Conservation (phyloP, 768 basidiomycete species). For the Tulasnella calospora region DNA sequence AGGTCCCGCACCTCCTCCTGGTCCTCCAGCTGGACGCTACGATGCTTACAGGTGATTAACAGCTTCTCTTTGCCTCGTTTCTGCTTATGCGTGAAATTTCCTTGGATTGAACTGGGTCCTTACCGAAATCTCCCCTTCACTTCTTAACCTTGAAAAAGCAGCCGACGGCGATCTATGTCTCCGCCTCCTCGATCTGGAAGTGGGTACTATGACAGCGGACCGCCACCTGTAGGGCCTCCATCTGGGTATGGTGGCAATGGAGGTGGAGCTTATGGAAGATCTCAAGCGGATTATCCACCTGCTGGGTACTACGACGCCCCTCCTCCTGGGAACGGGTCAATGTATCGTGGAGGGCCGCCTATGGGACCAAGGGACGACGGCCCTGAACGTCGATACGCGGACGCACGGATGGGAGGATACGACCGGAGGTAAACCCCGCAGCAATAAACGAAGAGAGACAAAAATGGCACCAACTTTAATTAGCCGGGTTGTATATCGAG, state of each 20-base stretch:
- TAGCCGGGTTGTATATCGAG: neutral
- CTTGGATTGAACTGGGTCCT: neutral
- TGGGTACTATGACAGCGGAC: slow-evolving; percentile 25
- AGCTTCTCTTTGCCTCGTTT: neutral
- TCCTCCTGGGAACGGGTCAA: neutral
- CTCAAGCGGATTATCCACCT: slow-evolving; percentile 19
- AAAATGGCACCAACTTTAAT: neutral
- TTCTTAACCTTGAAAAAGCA: neutral
- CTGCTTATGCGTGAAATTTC: neutral
- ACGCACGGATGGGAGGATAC: slow-evolving; percentile 17
- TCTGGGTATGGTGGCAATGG: slow-evolving; percentile 14
- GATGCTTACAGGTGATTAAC: slow-evolving; percentile 21
- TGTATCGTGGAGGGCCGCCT: slow-evolving; percentile 11
- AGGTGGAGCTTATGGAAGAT: neutral
- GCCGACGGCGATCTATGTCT: slow-evolving; percentile 62
- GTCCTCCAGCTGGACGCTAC: slow-evolving; percentile 16
- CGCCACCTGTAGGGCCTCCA: slow-evolving; percentile 22
- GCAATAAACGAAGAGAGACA: neutral
- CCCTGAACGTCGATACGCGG: slow-evolving; percentile 9
- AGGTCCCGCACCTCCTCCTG: neutral
- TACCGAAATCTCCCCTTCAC: neutral
- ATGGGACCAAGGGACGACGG: slow-evolving; percentile 3
- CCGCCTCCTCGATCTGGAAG: slow-evolving; percentile 52
- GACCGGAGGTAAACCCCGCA: neutral
- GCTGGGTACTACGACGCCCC: neutral